Percentiles rank a stretch among this genome's conserved stretches.
These are phyloP conservation scores for Nitzschia putrida DNA, from an alignment of 108 stramenopile species.

Conservation along the genomic window DNA sequence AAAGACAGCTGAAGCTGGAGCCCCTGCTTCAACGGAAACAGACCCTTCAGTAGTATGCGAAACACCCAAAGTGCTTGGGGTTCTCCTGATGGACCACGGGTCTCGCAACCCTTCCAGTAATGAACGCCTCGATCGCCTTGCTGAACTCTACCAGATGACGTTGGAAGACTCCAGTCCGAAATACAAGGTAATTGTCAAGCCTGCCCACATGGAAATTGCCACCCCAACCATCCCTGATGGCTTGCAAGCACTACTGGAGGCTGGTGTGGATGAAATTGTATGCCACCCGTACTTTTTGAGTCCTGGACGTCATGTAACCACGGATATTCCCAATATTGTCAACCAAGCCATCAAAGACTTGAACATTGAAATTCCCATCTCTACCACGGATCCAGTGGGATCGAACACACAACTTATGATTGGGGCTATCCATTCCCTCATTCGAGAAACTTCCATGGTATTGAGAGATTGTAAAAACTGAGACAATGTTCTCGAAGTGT, in stretches of 20 bases:
- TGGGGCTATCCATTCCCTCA: constrained; percentile 48
- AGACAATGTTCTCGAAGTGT: not conserved
- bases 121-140: constrained; percentile 68
- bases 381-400: constrained; percentile 57
- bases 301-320: constrained; percentile 82
- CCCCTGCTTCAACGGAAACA: not conserved
- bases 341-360: constrained; percentile 61
- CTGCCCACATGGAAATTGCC: constrained; percentile 94
- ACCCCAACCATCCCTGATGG: constrained; percentile 76
- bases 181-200: constrained; percentile 47
- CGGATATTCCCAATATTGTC: constrained; percentile 87
- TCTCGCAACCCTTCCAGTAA: constrained; percentile 79
- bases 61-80: constrained; percentile 48
- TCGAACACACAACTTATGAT: constrained; percentile 56
- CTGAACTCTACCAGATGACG: constrained; percentile 61
- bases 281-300: constrained; percentile 92
- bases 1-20: not conserved
- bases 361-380: constrained; percentile 40
- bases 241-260: constrained; percentile 55
- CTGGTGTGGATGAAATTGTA: constrained; percentile 66
- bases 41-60: not conserved
- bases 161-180: constrained; percentile 20
- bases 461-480: not conserved
- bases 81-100: constrained; percentile 92
- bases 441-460: constrained; percentile 23